Percentiles rank a stretch among this genome's conserved stretches.
Conservation (phyloP, 768 basidiomycete species). For the Multifurca ochricompacta region DNA sequence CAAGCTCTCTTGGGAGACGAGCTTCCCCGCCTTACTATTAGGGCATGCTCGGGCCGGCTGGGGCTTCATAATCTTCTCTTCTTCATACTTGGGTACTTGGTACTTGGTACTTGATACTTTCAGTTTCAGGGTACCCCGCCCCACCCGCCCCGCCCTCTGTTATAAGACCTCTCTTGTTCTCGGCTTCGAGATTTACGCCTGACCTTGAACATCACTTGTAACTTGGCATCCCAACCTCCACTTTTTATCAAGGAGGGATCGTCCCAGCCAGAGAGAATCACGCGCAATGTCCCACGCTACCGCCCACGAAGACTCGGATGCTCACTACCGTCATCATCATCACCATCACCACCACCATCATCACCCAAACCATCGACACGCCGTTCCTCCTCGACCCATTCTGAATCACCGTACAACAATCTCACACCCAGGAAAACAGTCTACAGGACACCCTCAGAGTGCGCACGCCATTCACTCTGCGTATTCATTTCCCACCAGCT, state of each 20-base stretch:
- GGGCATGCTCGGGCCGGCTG: slow-evolving; percentile 10
- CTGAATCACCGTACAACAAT: slow-evolving; percentile 4
- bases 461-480: not conserved
- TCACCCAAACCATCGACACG: slow-evolving; percentile 17
- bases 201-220: not conserved
- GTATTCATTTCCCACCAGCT: not conserved
- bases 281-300: slow-evolving; percentile 14
- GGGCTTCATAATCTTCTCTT: not conserved
- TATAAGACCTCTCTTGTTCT: slow-evolving; percentile 3
- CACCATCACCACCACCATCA: not conserved
- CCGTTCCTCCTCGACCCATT: slow-evolving; percentile 13
- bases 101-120: no score
- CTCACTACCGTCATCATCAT: no score
- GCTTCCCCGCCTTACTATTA: not conserved
- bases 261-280: slow-evolving; percentile 6
- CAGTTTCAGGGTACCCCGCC: not conserved
- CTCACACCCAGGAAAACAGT: not conserved
- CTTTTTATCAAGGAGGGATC: no score
- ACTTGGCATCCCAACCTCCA: no score
- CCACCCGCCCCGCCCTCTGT: not conserved
- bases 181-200: not conserved
- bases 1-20: not conserved
- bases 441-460: slow-evolving; percentile 6
- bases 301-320: not conserved
- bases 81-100: no score